phyloP scores from a whole-genome alignment of 805 yeast species.

The Torulaspora indica region DNA sequence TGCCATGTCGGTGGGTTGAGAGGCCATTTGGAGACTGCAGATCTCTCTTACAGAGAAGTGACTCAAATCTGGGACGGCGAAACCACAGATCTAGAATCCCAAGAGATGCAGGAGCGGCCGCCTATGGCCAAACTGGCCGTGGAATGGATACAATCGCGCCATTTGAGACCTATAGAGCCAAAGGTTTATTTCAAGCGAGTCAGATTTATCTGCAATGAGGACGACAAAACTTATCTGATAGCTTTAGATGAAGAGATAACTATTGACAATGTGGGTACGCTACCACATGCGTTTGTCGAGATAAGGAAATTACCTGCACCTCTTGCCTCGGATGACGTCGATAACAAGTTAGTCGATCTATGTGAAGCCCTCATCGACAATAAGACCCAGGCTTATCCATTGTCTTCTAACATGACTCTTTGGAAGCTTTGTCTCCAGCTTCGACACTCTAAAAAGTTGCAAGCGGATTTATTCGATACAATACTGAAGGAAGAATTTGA shows the following conservation, averaged over 20 bases:
- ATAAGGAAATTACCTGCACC: constrained; percentile 8
- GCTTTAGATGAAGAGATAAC: constrained; percentile 28
- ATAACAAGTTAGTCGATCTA: constrained; percentile 1
- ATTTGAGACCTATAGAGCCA: constrained; percentile 14
- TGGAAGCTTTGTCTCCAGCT: constrained; percentile 25
- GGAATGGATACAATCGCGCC: constrained; percentile 30
- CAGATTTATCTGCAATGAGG: constrained; percentile 22
- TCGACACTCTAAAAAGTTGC: constrained; percentile 11
- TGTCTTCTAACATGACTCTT: constrained; percentile 15
- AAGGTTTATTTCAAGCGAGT: constrained; percentile 25
- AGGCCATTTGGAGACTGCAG: constrained; percentile 24
- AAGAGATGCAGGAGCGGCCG: not conserved
- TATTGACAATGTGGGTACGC: constrained; percentile 6
- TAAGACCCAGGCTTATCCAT: constrained; percentile 24
- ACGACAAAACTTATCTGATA: constrained; percentile 17
- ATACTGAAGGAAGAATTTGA: constrained; percentile 19
- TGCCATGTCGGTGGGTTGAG: constrained; percentile 35
- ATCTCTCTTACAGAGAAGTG: constrained; percentile 7
- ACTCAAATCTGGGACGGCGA: not conserved
- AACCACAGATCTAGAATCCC: not conserved
- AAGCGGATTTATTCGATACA: constrained; percentile 16
- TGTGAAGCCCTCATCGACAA: constrained; percentile 21
- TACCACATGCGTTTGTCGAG: constrained; percentile 27
- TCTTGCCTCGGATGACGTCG: not conserved
- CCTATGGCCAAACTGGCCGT: constrained; percentile 24